Evolutionary conservation across 139 green algal species (phyloP), one percentile per base, ranked within the genome.

Genomic region (Tetradesmus obliquus): DNA sequence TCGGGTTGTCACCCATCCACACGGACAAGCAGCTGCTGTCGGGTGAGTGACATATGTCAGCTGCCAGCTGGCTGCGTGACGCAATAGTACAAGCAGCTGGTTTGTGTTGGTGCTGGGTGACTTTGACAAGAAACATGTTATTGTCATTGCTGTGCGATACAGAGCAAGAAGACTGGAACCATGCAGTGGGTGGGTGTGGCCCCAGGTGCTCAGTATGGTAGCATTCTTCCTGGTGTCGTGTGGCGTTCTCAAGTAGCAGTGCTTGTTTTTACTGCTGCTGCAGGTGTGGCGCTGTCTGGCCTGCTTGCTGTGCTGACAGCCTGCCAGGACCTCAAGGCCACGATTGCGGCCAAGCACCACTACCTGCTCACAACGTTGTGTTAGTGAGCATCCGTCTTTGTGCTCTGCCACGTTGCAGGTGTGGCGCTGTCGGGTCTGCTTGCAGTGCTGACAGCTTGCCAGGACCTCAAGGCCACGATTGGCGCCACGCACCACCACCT

Each of bases 1-100:
- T 99, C 5, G 98, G 96, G 4, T 88, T 99, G 62, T 96, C 92
- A 69, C 98, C 98, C 45, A 97, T 98, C 93, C 98, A 99, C 92
- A 97, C 97, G 1, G 97, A 99, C 88, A 92, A 95, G 54, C 94
- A 97, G 91, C 97, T 99, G 79, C 95, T 99, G 55, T 99, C 97
- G 87, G 93, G 94, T 97, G 79, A n/a, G 91, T 1, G 3, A 76
- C 15, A 45, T 45, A 45, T 45, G 32, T 32, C 5, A 69, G 3
- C 22, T 13, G 76, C 76, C n/a, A n/a, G 9, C 22, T 54, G 13
- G 76, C 76, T 79, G 69, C 32, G 32, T 45, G 32, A 45, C 32
- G 32, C 32, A 45, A 45, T 45, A 45, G 32, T 45, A 87, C n/a
- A 19, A 80, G 71, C 19, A 80, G 71, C 19, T 24, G 71, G 19